Percentiles rank a stretch among this genome's conserved stretches.
Conservation (phyloP, 2,329 filamentous ascomycete genomes). For the Botrytis squamosa region DNA sequence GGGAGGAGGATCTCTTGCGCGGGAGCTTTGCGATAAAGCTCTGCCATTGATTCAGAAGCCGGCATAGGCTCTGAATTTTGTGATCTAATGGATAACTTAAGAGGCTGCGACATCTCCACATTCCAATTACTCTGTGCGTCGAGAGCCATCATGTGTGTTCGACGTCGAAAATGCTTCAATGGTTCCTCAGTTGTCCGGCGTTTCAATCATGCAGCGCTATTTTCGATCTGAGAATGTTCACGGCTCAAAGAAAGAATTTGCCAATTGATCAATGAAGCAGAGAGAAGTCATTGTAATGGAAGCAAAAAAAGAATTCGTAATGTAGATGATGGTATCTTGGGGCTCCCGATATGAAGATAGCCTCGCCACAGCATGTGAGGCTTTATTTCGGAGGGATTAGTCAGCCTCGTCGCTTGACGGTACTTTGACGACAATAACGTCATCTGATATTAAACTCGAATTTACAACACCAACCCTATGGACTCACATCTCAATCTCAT, state of each 20-base stretch:
- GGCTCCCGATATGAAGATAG: background rate
- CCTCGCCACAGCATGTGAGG: background rate
- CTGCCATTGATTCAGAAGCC: background rate
- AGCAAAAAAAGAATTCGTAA: background rate
- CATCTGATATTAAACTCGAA: background rate
- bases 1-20: conserved; percentile 35
- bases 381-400: background rate
- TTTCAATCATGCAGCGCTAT: background rate
- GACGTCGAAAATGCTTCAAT: background rate
- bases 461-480: background rate
- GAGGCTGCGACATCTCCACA: conserved; percentile 36
- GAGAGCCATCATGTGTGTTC: conserved; percentile 30
- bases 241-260: background rate
- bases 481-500: background rate
- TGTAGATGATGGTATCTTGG: background rate
- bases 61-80: background rate
- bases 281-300: background rate
- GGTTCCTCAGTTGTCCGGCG: background rate
- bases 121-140: conserved; percentile 39
- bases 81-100: conserved; percentile 24
- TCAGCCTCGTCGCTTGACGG: conserved; percentile 1
- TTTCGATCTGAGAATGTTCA: background rate
- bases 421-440: background rate
- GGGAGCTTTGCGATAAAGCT: conserved; percentile 13
- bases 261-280: background rate